Base-by-base conservation (phyloP, 2,329 filamentous ascomycete genomes). In the Albophoma yamanashiensis region DNA sequence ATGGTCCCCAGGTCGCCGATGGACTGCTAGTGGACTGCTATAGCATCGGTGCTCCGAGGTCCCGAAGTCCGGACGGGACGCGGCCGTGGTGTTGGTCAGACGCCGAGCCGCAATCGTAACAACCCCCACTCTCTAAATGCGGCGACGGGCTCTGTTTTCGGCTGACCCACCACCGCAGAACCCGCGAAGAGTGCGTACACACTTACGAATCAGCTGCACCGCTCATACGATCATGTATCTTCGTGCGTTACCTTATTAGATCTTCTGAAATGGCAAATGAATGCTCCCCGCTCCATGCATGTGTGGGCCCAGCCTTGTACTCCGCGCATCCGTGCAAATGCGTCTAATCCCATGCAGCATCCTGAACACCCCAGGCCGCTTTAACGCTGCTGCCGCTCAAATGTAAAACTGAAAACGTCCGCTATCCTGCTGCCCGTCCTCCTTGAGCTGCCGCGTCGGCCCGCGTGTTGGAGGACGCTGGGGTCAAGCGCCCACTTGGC, bases 381-480 rank as follows among this genome's bases (percentile, higher is more conserved):
- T 47, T 25, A 50, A 1, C 47, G 55, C 55, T 50, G 55, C 60
- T 61, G 59, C 43, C 64, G 57, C 64, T 70, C 69, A 60, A 74
- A 74, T 45, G 69, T 72, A 62, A 74, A 74, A 34, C 74, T 74
- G 71, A 71, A 74, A 6, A 73, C 69, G 22, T 73, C 69, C 1
- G 68, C 67, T 2, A 38, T 38, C 36, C 14, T 38, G 11, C 12
- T 14, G 7, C 36, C 36, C 9, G 36, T 38, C 36, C 14, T 38
- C 36, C 36, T 38, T 38, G 36, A 38, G 36, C 36, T 38, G 36
- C 36, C 11, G 36, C 36, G 36, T 2, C 68, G 61, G 4, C 73
- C 74, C 9, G 73, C 69, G 56, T 76, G 74, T 56, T 76, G 74
- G 22, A 75, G 66, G 1, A 75, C 70, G 38, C 71, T 73, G 42